Conservation (phyloP, 1,139 yeast genomes). For the Saccharomyces hybrid region DNA sequence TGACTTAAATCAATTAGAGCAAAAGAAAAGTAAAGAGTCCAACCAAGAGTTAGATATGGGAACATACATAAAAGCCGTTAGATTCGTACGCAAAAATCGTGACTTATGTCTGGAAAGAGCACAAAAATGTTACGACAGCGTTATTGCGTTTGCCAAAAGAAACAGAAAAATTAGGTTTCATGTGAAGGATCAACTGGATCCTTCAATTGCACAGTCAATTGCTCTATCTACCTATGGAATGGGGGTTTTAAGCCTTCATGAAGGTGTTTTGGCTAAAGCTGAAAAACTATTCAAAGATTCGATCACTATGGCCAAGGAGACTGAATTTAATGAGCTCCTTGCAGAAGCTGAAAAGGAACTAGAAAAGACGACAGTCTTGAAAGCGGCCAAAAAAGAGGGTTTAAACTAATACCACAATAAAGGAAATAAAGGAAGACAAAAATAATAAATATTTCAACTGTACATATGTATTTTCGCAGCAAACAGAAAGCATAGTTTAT, state of each 20-base stretch:
- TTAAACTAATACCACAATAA: neutral
- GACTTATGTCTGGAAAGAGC: constrained; percentile 41
- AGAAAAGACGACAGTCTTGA: constrained; percentile 32
- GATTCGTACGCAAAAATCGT: constrained; percentile 28
- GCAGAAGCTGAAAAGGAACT: constrained; percentile 62
- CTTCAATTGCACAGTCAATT: constrained; percentile 51
- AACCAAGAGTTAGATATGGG: constrained; percentile 23
- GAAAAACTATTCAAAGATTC: constrained; percentile 61
- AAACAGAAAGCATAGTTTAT: neutral
- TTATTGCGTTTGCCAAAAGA: constrained; percentile 47
- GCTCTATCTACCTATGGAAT: constrained; percentile 80
- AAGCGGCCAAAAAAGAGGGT: constrained; percentile 9
- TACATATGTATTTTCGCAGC: neutral
- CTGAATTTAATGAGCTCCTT: constrained; percentile 58
- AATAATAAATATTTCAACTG: neutral
- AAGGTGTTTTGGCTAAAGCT: constrained; percentile 39
- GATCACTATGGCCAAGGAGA: constrained; percentile 61
- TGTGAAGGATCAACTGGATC: constrained; percentile 35
- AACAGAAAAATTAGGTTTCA: constrained; percentile 37
- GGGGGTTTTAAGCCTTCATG: constrained; percentile 68
- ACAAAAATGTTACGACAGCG: constrained; percentile 44
- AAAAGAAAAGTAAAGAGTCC: constrained; percentile 23
- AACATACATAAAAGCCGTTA: constrained; percentile 20
- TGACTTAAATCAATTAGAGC: constrained; percentile 32
- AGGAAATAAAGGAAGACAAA: neutral